phyloP scores from a whole-genome alignment of 2,329 filamentous ascomycete species.

The Xylaria sp. region DNA sequence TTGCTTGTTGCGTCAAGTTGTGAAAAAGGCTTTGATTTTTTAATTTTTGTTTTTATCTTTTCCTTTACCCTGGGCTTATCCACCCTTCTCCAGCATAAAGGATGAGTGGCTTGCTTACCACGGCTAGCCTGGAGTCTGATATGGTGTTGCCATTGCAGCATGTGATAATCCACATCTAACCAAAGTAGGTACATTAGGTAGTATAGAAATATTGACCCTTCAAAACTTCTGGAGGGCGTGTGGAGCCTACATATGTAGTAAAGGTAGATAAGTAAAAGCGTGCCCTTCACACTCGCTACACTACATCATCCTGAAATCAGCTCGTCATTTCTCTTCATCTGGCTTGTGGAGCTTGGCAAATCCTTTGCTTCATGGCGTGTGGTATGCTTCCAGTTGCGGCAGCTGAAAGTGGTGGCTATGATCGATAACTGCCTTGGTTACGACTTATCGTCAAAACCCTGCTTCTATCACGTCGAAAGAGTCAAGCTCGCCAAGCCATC shows the following conservation, averaged over 20 bases:
- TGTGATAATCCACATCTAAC: background rate
- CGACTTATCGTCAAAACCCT: background rate
- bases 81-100: too few species aligned
- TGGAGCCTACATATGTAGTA: slow-evolving; percentile 1
- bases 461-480: background rate
- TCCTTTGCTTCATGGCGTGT: background rate
- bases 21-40: too few species aligned
- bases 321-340: background rate
- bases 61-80: too few species aligned
- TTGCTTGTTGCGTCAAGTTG: too few species aligned
- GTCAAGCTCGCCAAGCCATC: background rate
- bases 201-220: background rate
- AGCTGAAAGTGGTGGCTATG: background rate
- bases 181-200: background rate
- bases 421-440: background rate
- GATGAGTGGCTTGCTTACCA: too few species aligned
- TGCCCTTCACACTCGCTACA: slow-evolving; percentile 10
- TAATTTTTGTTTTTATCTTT: too few species aligned
- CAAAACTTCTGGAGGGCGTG: slow-evolving; percentile 5
- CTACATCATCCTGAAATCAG: slow-evolving; percentile 27
- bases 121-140: too few species aligned
- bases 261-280: slow-evolving; percentile 6
- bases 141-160: too few species aligned
- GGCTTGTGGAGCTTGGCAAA: background rate
- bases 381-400: background rate